Conservation (phyloP, 768 basidiomycete species). For the Flagelloscypha sp. region DNA sequence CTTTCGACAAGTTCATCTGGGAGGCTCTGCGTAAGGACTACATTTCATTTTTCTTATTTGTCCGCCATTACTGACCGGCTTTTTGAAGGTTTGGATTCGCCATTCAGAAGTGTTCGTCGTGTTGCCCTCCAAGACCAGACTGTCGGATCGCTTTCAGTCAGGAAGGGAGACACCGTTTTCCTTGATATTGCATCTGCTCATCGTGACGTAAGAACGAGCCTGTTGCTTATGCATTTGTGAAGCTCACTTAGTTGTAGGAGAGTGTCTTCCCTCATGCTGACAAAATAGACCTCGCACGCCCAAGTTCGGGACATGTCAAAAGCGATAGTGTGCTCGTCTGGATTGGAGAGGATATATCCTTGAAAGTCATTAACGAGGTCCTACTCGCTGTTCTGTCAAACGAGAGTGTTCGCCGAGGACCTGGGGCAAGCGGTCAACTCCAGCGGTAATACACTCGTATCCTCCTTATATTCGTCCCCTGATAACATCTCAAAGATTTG, state of each 20-base stretch:
- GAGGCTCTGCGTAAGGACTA: slow-evolving; percentile 62
- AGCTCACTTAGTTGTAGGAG: slow-evolving; percentile 26
- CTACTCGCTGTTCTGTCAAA: slow-evolving; percentile 57
- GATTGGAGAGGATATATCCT: neutral
- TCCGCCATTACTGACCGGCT: slow-evolving; percentile 6
- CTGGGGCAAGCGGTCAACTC: slow-evolving; percentile 58
- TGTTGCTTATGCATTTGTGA: neutral
- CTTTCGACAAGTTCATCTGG: slow-evolving; percentile 48
- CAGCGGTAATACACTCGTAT: slow-evolving; percentile 35
- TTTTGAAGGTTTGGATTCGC: slow-evolving; percentile 56
- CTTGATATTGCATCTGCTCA: slow-evolving; percentile 52
- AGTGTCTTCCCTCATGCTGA: slow-evolving; percentile 43
- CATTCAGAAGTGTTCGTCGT: slow-evolving; percentile 66
- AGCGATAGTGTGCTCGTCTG: slow-evolving; percentile 35
- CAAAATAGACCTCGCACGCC: slow-evolving; percentile 35
- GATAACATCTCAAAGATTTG: slow-evolving; percentile 31
- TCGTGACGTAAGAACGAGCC: slow-evolving; percentile 49
- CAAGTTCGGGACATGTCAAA: slow-evolving; percentile 37
- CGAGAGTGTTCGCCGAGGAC: slow-evolving; percentile 54
- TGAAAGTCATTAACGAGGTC: slow-evolving; percentile 48
- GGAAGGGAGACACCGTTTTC: slow-evolving; percentile 49
- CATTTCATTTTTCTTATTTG: neutral
- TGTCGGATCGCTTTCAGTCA: slow-evolving; percentile 33
- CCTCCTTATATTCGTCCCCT: neutral
- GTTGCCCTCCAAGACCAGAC: slow-evolving; percentile 37